Evolutionary conservation across 2,329 filamentous ascomycete genomes (phyloP), one percentile per base, ranked within the genome.

Genomic region (Aspergillus caelatus): DNA sequence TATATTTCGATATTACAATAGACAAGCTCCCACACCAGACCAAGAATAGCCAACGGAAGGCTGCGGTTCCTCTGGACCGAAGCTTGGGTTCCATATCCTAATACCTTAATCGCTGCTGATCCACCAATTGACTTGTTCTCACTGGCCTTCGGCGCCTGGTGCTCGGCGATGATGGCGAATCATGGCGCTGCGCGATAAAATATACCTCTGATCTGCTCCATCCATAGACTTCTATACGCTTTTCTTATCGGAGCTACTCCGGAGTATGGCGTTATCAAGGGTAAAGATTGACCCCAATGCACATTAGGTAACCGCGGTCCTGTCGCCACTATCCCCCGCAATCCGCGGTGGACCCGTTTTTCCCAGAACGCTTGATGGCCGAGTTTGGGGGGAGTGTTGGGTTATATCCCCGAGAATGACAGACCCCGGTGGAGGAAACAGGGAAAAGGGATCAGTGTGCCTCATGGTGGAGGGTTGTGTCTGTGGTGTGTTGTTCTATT

Each of bases 101-200:
- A 26, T 28, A 52, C 32, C 53, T 60, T 43, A 41, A 32, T 45
- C 30, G 32, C 43, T 30, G 58, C 43, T 46, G 41, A 46, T 57
- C 57, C 34, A 36, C 58, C 36, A n/a, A 21, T 12, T 6, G 10
- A 19, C 11, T 41, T 7, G 12, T 30, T 58, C 39, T 64, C 28
- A 66, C 57, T 66, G 64, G 64, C 3, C 12, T 3, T 64, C 62
- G 59, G 64, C 46, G 57, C 53, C 62, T 48, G 54, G 21, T 16
- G 36, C 26, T 64, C 64, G 64, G 64, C 46, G 59, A 12, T 32
- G 1, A 26, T 10, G 16, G n/a, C 64, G 50, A 66, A 64, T 66
- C 57, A 64, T 1, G 19, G 21, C 10, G 14, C 26, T 16, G 10
- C 11, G n/a, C n/a, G 16, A 34, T 54, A 60, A 61, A 64, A 9